phyloP scores from a whole-genome alignment of 1,284 basidiomycete species.

The Apiotrichum sp. region DNA sequence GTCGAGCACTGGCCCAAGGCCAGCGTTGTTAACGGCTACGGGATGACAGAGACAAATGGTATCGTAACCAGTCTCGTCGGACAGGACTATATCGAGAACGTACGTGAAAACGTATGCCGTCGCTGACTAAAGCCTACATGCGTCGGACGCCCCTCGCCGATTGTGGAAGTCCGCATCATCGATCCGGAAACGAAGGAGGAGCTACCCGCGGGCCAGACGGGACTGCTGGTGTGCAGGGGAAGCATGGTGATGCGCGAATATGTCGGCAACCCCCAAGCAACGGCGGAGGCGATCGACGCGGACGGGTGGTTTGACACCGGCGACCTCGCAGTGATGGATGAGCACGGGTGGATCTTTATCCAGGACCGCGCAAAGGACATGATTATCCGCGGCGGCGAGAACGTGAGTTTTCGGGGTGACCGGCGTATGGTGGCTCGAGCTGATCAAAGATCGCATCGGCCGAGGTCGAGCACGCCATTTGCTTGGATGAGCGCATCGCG shows the following conservation, averaged over 20 bases:
- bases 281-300: slow-evolving; percentile 15
- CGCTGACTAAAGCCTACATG: background rate
- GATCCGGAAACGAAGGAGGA: slow-evolving; percentile 21
- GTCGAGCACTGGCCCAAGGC: slow-evolving; percentile 27
- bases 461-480: slow-evolving; percentile 38
- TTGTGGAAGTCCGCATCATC: slow-evolving; percentile 29
- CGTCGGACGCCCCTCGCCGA: slow-evolving; percentile 20
- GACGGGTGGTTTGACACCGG: slow-evolving; percentile 42
- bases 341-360: slow-evolving; percentile 36
- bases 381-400: slow-evolving; percentile 43
- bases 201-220: slow-evolving; percentile 21
- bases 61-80: slow-evolving; percentile 33
- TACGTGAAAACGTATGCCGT: background rate
- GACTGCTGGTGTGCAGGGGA: slow-evolving; percentile 30
- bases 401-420: slow-evolving; percentile 33
- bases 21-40: slow-evolving; percentile 26
- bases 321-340: slow-evolving; percentile 30
- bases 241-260: slow-evolving; percentile 39
- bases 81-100: slow-evolving; percentile 27
- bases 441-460: slow-evolving; percentile 24
- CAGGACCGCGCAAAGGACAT: slow-evolving; percentile 29
- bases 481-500: slow-evolving; percentile 21
- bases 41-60: slow-evolving; percentile 41
- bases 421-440: slow-evolving; percentile 13
- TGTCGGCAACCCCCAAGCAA: slow-evolving; percentile 17